A percentile compares a stretch with the other conserved stretches of the same genome.
These are phyloP conservation scores for Leccinellum rugosiceps DNA, from an alignment of 768 basidiomycete species.

Conservation along the genomic window DNA sequence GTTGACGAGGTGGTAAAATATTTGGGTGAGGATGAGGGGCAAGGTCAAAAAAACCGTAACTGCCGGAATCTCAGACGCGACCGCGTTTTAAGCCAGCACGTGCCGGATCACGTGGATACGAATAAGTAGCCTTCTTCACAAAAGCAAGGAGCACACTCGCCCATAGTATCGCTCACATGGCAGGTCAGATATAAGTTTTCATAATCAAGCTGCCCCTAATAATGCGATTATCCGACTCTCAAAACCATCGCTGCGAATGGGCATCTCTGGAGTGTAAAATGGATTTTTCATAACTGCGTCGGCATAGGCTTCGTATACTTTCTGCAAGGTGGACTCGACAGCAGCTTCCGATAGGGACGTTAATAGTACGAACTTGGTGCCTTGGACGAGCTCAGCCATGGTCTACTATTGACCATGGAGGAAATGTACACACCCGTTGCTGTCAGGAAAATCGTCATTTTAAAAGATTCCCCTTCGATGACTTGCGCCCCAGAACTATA, in stretches of 20 bases:
- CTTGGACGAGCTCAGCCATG: slow-evolving; percentile 38
- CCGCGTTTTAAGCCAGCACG: slow-evolving; percentile 12
- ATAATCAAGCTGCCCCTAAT: slow-evolving; percentile 43
- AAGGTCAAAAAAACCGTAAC: not conserved
- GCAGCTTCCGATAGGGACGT: slow-evolving; percentile 75
- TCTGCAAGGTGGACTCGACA: slow-evolving; percentile 70
- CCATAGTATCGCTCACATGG: not conserved
- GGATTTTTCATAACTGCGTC: slow-evolving; percentile 99
- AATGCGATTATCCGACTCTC: slow-evolving; percentile 66
- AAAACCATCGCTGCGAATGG: slow-evolving; percentile 88
- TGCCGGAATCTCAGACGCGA: slow-evolving; percentile 6
- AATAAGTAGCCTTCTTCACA: no score
- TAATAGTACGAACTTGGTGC: slow-evolving; percentile 92
- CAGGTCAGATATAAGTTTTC: slow-evolving; percentile 2
- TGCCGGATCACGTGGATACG: slow-evolving; percentile 20
- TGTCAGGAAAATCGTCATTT: slow-evolving; percentile 87
- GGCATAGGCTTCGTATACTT: slow-evolving; percentile 89
- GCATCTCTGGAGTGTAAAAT: slow-evolving; percentile 99
- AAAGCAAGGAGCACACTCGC: no score
- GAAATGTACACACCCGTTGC: slow-evolving; percentile 62
- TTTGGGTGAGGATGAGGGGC: not conserved
- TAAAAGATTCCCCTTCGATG: slow-evolving; percentile 96
- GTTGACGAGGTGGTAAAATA: not conserved
- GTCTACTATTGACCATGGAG: not conserved
- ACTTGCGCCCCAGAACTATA: slow-evolving; percentile 85